phyloP scores from a whole-genome alignment of 345 rosid species.

The Carallia pectinifolia region DNA sequence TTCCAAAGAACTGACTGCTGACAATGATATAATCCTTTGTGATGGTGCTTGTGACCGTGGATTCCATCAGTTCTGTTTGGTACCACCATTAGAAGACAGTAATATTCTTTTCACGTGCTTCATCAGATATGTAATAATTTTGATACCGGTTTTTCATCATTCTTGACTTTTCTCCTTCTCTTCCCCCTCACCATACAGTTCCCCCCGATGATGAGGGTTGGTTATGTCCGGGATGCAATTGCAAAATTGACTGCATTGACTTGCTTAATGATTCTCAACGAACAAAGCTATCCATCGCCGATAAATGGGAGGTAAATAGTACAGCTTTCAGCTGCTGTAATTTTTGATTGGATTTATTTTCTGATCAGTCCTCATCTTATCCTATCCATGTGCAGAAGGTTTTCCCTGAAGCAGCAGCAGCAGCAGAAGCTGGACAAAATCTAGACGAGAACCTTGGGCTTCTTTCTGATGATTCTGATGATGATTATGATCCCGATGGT shows the following conservation, averaged over 20 bases:
- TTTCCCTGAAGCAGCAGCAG: conserved; percentile 77
- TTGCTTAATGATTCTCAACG: conserved; percentile 76
- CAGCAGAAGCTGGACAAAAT: conserved; percentile 41
- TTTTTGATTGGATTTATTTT: conserved; percentile 1
- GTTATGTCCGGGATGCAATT: conserved; percentile 94
- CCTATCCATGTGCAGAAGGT: conserved; percentile 55
- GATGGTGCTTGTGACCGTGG: conserved; percentile 97
- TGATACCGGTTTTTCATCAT: conserved; percentile 11
- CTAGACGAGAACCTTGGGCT: conserved; percentile 54
- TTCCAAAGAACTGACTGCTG: conserved; percentile 68
- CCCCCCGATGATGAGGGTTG: conserved; percentile 95
- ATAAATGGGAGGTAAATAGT: conserved; percentile 77
- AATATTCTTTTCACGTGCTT: conserved; percentile 37
- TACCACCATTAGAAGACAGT: conserved; percentile 94
- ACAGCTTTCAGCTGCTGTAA: conserved; percentile 2
- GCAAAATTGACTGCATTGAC: conserved; percentile 78
- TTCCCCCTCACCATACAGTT: conserved; percentile 46
- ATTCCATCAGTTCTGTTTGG: conserved; percentile 88
- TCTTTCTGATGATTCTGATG: conserved; percentile 88
- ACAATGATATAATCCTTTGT: conserved; percentile 93
- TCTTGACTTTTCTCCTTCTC: conserved; percentile 2
- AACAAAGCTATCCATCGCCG: conserved; percentile 54
- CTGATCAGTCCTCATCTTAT: conserved; percentile 10
- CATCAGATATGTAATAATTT: conserved; percentile 12
- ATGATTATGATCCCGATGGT: conserved; percentile 66